These are phyloP conservation scores for Leccinum fibrillosum DNA, from an alignment of 768 basidiomycete genomes.

Conservation along the genomic window DNA sequence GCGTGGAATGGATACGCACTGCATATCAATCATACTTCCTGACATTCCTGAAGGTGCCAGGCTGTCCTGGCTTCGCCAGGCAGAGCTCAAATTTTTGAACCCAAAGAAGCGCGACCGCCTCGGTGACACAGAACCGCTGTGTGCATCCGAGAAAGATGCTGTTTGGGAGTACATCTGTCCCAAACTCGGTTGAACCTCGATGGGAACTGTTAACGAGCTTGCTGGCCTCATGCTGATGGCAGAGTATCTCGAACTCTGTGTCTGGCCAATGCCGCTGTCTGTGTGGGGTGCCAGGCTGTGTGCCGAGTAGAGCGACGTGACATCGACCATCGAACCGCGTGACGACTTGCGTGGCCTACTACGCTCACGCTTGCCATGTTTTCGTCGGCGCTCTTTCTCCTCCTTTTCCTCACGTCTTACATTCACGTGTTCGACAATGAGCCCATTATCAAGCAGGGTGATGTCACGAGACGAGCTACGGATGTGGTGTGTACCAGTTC, in stretches of 20 bases:
- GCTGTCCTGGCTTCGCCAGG: constrained; percentile 80
- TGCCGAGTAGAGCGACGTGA: constrained; percentile 68
- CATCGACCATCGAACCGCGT: constrained; percentile 65
- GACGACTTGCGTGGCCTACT: constrained; percentile 68
- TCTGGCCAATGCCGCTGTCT: constrained; percentile 55
- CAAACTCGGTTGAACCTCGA: constrained; percentile 54
- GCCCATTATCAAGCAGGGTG: constrained; percentile 81
- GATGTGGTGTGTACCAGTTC: constrained; percentile 33
- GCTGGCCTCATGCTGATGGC: constrained; percentile 53
- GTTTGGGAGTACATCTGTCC: constrained; percentile 72
- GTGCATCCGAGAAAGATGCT: constrained; percentile 77
- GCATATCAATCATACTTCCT: constrained; percentile 92
- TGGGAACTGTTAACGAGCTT: constrained; percentile 57
- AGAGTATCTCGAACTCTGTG: constrained; percentile 62
- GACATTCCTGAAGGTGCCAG: constrained; percentile 77
- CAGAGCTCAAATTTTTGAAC: constrained; percentile 63
- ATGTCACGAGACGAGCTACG: constrained; percentile 66
- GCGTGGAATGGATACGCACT: constrained; percentile 53
- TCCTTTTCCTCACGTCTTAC: constrained; percentile 77
- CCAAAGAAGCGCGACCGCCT: constrained; percentile 77
- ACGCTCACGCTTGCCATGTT: constrained; percentile 59
- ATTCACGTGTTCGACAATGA: constrained; percentile 87
- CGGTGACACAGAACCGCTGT: constrained; percentile 68
- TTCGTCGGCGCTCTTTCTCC: constrained; percentile 64
- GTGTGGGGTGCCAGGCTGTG: constrained; percentile 52